Conservation (phyloP, 2,329 filamentous ascomycete species). For the Fusarium hostae region DNA sequence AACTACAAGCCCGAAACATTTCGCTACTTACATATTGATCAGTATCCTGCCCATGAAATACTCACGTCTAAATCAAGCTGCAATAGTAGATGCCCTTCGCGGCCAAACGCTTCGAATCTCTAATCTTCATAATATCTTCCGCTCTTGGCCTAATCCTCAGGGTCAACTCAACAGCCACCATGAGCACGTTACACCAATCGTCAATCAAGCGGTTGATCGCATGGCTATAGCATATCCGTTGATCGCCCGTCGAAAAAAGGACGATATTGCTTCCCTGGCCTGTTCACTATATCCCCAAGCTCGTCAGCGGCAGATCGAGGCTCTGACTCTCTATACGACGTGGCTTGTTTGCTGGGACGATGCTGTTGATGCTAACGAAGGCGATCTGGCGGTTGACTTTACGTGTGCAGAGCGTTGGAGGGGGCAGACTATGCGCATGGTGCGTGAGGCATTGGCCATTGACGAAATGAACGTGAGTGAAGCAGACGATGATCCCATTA, state of each 20-base stretch:
- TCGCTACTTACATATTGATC: neutral
- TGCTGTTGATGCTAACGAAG: constrained; percentile 46
- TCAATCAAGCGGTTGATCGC: constrained; percentile 41
- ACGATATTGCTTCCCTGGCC: constrained; percentile 46
- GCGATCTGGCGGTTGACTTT: constrained; percentile 44
- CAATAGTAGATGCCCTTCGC: constrained; percentile 39
- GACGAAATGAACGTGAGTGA: neutral
- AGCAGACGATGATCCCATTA: constrained; percentile 34
- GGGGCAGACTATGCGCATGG: constrained; percentile 34
- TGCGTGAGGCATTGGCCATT: constrained; percentile 33
- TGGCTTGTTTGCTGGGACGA: constrained; percentile 52
- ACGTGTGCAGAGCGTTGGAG: constrained; percentile 43
- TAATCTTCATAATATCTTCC: constrained; percentile 41
- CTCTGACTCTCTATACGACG: constrained; percentile 41
- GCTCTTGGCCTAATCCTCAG: constrained; percentile 37
- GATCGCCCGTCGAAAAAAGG: constrained; percentile 44
- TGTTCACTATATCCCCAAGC: constrained; percentile 42
- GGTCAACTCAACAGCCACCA: constrained; percentile 39
- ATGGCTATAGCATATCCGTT: constrained; percentile 50
- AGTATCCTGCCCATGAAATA: constrained; percentile 28
- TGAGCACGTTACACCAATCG: constrained; percentile 28
- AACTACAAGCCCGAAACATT: neutral
- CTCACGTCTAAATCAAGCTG: constrained; percentile 30
- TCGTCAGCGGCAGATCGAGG: constrained; percentile 23
- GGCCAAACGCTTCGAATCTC: constrained; percentile 46